Evolutionary conservation across 176 grass and related monocot species (phyloP), one percentile per base, ranked within the genome.

Genomic region (Puya raimondii): DNA sequence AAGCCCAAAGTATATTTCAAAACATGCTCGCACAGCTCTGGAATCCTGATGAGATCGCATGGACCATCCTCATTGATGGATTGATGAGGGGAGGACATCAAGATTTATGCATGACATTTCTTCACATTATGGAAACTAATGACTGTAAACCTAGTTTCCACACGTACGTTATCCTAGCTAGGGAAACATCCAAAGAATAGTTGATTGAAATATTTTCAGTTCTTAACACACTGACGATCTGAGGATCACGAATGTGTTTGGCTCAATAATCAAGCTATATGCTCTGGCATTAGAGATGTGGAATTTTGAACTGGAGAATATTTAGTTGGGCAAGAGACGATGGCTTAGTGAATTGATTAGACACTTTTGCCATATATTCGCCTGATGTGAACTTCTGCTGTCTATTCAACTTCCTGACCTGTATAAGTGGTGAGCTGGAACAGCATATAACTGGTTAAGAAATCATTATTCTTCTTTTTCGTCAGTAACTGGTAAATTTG

Each of bases 61-160:
- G 82, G 85, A 82, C 85, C 50, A 73, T 88, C 66, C 79, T 91
- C 67, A 88, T 88, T 64, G 73, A 88, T 80, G 88, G 82, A 75
- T 81, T 91, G 48, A 53, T 80, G 63, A 79, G 23, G 14, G 72
- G 56, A 5, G 82, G 85, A 18, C 67, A 74, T 68, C 66, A 76
- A 85, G 73, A 77, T 66, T 14, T 91, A 64, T 91, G 79, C 72
- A 67, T 50, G 53, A 68, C 85, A 48, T 88, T 88, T 80, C 79
- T 91, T 47, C 70, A 82, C 49, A 80, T 83, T 25, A 83, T 88
- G 88, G 82, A 88, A 77, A 64, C 51, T 21, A 87, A 70, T 48
- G 12, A 79, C 77, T 82, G 49, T 22, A 85, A 64, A 51, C 81
- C 79, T 12, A 88, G 63, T 52, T 80, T 71, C 64, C 64, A 77